Percentiles rank a stretch among this genome's conserved stretches.
Conservation (phyloP, 2,329 filamentous ascomycete species). For the Periconia sp. region DNA sequence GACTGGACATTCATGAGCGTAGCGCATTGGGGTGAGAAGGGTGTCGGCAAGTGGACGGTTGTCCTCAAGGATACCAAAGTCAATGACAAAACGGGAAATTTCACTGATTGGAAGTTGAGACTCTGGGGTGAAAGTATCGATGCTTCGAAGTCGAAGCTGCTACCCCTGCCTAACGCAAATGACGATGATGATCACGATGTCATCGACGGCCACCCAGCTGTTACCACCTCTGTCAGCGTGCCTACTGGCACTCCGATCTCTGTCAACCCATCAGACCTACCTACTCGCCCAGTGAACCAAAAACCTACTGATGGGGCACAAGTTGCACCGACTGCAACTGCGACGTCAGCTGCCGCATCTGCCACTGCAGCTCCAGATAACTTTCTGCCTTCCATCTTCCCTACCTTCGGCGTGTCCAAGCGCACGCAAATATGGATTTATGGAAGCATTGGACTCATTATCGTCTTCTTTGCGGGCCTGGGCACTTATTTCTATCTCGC, state of each 20-base stretch:
- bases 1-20: conserved; percentile 99
- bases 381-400: conserved; percentile 82
- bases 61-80: conserved; percentile 81
- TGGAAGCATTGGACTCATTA: conserved; percentile 80
- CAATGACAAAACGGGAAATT: conserved; percentile 76
- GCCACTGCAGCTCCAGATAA: conserved; percentile 38
- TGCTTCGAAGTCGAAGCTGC: conserved; percentile 67
- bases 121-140: conserved; percentile 91
- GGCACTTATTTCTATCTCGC: conserved; percentile 81
- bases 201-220: conserved; percentile 57
- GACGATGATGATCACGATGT: conserved; percentile 81
- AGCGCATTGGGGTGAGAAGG: conserved; percentile 91
- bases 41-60: conserved; percentile 87
- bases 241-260: conserved; percentile 51
- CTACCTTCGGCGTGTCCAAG: conserved; percentile 85
- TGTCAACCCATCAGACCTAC: conserved; percentile 50
- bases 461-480: conserved; percentile 78
- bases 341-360: conserved; percentile 22
- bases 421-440: conserved; percentile 93
- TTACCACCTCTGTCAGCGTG: conserved; percentile 59
- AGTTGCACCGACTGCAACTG: conserved; percentile 16
- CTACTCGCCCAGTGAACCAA: conserved; percentile 59
- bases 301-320: conserved; percentile 50
- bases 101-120: conserved; percentile 90
- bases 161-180: conserved; percentile 79